Conservation (phyloP, 768 basidiomycete genomes). For the Lactarius akahatsu region DNA sequence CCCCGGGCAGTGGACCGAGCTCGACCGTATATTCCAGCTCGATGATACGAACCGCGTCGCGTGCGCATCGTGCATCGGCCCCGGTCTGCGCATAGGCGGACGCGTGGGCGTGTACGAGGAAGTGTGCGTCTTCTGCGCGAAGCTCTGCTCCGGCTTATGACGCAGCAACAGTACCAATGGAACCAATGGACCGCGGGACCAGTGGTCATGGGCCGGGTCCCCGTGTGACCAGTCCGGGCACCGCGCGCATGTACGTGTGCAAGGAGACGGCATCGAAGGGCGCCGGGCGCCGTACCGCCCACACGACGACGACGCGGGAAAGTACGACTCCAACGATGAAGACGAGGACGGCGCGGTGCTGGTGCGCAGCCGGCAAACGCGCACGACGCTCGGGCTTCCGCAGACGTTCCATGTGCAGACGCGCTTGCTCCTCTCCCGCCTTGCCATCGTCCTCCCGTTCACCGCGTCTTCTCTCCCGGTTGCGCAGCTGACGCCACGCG, state of each 20-base stretch:
- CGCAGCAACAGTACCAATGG: too few relatives aligned
- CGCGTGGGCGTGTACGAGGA: constrained; percentile 45
- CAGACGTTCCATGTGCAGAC: constrained; percentile 66
- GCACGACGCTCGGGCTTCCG: constrained; percentile 52
- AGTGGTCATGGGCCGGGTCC: too few relatives aligned
- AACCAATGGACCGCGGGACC: too few relatives aligned
- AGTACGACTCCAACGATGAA: not conserved
- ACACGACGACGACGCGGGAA: constrained; percentile 14
- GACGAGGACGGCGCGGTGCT: constrained; percentile 33
- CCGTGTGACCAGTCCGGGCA: too few relatives aligned
- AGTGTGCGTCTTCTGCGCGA: too few relatives aligned
- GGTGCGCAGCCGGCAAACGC: constrained; percentile 12
- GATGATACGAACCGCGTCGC: constrained; percentile 36
- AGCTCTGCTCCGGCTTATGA: too few relatives aligned
- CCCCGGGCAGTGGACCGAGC: constrained; percentile 60
- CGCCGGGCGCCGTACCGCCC: constrained; percentile 33
- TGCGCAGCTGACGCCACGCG: constrained; percentile 23
- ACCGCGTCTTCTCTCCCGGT: too few relatives aligned
- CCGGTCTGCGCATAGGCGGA: constrained; percentile 54
- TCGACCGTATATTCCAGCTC: constrained; percentile 64
- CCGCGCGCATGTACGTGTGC: constrained; percentile 42
- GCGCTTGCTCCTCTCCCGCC: constrained; percentile 53
- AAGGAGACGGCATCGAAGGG: constrained; percentile 74
- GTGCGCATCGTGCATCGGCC: not conserved
- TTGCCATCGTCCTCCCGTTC: constrained; percentile 28